Evolutionary conservation across 2,329 filamentous ascomycete species (phyloP), one percentile per base, ranked within the genome.

Genomic region (Penicillium rolfsii): DNA sequence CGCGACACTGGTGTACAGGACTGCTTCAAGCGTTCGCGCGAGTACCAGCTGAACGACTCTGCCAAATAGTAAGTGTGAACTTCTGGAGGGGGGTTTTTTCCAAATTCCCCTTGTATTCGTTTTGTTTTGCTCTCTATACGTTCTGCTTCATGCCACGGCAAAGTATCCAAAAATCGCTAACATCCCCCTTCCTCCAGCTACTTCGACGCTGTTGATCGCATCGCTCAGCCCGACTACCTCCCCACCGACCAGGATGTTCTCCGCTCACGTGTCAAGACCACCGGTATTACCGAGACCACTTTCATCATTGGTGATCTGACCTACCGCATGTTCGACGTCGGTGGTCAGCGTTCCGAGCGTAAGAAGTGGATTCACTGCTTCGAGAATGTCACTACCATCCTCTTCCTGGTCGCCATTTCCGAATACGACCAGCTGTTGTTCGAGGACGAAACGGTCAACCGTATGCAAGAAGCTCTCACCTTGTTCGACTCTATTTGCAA

Each of bases 361-460:
- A 97, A 97, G 90, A 97, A 97, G 87, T 97, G 93, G 93, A 97
- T 97, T 71, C 93, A 97, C 83, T 97, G 93, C 82, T 97, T 97
- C 80, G 93, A 97, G 83, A 97, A 97, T 72, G 93, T 97, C 73
- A 97, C 93, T 8, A 96, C 93, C 9, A 96, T 97, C 70, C 89
- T 97, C 41, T 97, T 97, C 88, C 82, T 97, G 58, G 94, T 97
- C 68, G 94, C 94, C 79, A 97, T 97, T 71, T 97, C 93, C 69
- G 93, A 97, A 79, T 97, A 97, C 83, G 93, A 97, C 77, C 93
- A 97, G 82, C 84, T 97, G 64, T 85, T 97, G 49, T 97, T 97
- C 77, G 93, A 97, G 77, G 93, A 97, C 75, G 93, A 97, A 84
- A 97, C 91, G 0, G 91, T 95, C 76, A 90, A 90, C 80, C 85